Conservation (phyloP, 2,329 filamentous ascomycete species). For the Fusarium acutatum region DNA sequence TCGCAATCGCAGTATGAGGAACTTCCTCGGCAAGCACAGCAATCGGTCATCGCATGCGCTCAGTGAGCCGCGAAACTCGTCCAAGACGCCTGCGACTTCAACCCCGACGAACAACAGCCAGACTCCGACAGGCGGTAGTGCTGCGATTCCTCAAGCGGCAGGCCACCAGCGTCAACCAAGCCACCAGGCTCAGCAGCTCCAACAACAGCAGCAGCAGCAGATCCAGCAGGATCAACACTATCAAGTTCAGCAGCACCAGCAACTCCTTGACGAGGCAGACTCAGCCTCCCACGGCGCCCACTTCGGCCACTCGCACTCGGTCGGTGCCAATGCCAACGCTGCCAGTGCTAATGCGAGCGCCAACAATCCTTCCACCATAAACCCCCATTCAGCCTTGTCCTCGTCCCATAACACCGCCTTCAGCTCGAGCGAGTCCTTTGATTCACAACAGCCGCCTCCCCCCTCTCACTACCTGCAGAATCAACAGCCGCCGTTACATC, state of each 20-base stretch:
- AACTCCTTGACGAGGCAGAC: constrained; percentile 39
- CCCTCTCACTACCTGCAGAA: constrained; percentile 42
- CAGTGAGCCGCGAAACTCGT: constrained; percentile 54
- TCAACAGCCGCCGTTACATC: constrained; percentile 39
- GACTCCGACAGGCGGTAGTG: constrained; percentile 35
- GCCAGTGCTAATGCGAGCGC: constrained; percentile 19
- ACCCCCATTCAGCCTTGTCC: constrained; percentile 58
- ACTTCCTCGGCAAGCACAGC: constrained; percentile 64
- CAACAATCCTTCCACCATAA: constrained; percentile 39
- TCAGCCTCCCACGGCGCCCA: constrained; percentile 42
- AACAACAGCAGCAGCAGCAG: background rate
- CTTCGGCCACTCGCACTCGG: constrained; percentile 27
- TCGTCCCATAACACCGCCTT: constrained; percentile 49
- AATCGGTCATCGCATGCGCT: constrained; percentile 66
- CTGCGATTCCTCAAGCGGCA: constrained; percentile 28
- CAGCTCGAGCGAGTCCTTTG: constrained; percentile 60
- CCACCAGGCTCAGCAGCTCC: constrained; percentile 21
- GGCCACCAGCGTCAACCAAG: constrained; percentile 30
- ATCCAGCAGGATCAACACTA: constrained; percentile 31
- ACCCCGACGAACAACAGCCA: constrained; percentile 17
- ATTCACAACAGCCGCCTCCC: constrained; percentile 37
- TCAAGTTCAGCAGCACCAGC: constrained; percentile 32
- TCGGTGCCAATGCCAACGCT: constrained; percentile 8
- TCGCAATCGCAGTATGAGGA: constrained; percentile 54
- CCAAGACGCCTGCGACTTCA: constrained; percentile 21